Percentiles rank a stretch among this genome's conserved stretches.
Conservation (phyloP, 2,329 filamentous ascomycete genomes). For the Cladosporium sp. region DNA sequence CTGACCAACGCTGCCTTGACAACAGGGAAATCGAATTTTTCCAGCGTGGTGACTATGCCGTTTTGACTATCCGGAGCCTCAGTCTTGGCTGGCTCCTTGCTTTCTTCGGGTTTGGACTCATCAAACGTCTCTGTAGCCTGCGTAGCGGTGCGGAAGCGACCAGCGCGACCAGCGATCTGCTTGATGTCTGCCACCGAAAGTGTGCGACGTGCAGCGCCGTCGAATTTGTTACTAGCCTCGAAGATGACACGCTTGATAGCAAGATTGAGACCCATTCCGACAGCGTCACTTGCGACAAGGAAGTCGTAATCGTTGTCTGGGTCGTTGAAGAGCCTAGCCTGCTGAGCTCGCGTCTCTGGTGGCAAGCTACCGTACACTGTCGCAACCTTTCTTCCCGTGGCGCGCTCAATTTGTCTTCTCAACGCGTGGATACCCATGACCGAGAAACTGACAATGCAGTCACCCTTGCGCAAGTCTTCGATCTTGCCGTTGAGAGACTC, state of each 20-base stretch:
- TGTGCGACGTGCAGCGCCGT: conserved; percentile 58
- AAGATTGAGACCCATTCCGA: conserved; percentile 95
- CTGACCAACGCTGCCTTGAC: conserved; percentile 63
- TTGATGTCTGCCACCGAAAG: conserved; percentile 79
- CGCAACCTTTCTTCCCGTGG: conserved; percentile 77
- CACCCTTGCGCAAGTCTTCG: conserved; percentile 74
- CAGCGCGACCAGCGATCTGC: conserved; percentile 91
- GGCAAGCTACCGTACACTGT: conserved; percentile 91
- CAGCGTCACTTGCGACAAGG: conserved; percentile 89
- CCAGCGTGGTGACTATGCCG: conserved; percentile 78
- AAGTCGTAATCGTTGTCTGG: conserved; percentile 94
- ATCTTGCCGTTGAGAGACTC: conserved; percentile 65
- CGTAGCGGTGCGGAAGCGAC: conserved; percentile 74
- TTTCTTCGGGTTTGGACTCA: conserved; percentile 31
- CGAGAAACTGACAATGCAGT: conserved; percentile 86
- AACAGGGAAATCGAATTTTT: conserved; percentile 64
- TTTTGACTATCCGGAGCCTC: conserved; percentile 36
- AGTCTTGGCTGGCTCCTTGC: conserved; percentile 25
- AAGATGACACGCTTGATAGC: conserved; percentile 88
- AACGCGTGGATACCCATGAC: conserved; percentile 77
- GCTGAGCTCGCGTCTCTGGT: conserved; percentile 87
- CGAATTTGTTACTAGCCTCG: conserved; percentile 71
- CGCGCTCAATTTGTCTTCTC: conserved; percentile 72
- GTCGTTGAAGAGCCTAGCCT: conserved; percentile 92
- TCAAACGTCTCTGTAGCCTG: conserved; percentile 42